Evolutionary conservation across 169 alveolate species (phyloP).

Genomic region (Plasmodium berghei): DNA sequence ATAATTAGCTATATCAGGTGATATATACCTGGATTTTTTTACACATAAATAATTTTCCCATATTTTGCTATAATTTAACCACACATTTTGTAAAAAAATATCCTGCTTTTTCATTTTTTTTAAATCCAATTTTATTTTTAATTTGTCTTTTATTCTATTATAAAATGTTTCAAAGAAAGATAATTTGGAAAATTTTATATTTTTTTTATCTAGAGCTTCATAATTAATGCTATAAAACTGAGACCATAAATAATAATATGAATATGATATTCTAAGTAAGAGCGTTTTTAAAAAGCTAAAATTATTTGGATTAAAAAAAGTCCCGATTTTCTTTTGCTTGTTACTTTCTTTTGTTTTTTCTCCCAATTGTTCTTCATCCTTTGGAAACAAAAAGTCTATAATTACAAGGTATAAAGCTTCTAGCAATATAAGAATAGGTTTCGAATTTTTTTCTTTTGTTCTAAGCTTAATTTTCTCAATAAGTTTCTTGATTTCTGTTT

Average conservation of each 20-base stretch:
- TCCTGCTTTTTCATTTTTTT: slow-evolving; percentile 9
- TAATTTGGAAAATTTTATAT: slow-evolving; percentile 15
- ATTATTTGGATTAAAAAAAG: slow-evolving; percentile 29
- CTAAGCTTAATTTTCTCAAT: slow-evolving; percentile 15
- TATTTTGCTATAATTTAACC: slow-evolving; percentile 4
- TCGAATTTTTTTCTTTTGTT: background rate
- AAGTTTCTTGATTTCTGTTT: slow-evolving; percentile 5
- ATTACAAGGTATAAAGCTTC: slow-evolving; percentile 25
- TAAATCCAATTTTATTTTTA: background rate
- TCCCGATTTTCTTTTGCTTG: background rate
- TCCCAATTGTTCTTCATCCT: no score
- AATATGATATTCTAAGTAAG: slow-evolving; percentile 38
- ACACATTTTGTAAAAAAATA: background rate
- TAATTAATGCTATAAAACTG: no score
- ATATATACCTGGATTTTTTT: slow-evolving; percentile 10
- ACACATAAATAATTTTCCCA: slow-evolving; percentile 1
- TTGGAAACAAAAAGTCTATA: slow-evolving; percentile 49
- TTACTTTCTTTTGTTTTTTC: no score
- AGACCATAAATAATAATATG: background rate
- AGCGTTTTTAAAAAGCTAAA: slow-evolving; percentile 30
- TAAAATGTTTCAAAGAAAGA: slow-evolving; percentile 32
- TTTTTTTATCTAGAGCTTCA: background rate
- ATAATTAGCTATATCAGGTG: slow-evolving; percentile 7
- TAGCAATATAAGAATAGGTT: slow-evolving; percentile 11
- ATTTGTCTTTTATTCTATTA: slow-evolving; percentile 35